These are phyloP conservation scores for Pulicaria dysenterica DNA, from an alignment of 129 eudicot genomes.

Conservation along the genomic window DNA sequence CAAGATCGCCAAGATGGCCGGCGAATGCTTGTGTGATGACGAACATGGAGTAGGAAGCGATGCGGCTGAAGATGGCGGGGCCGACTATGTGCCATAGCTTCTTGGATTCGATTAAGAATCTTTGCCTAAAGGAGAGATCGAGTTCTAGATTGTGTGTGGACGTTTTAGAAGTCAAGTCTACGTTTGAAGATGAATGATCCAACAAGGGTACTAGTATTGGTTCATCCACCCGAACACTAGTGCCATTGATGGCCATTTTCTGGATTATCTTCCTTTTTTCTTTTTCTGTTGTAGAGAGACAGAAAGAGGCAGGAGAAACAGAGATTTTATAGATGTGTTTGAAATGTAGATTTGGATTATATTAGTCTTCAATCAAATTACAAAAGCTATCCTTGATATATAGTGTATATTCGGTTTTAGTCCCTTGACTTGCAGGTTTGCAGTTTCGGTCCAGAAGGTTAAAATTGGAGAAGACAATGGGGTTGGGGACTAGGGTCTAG, in stretches of 20 bases:
- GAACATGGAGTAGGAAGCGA: slow-evolving; percentile 67
- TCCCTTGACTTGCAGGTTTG: neutral
- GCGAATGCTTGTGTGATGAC: slow-evolving; percentile 80
- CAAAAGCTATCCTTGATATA: neutral
- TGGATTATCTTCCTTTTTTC: neutral
- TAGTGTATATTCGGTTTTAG: neutral
- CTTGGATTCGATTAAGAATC: slow-evolving; percentile 64
- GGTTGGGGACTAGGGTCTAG: too few species aligned
- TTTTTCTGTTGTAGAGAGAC: neutral
- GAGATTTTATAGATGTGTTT: slow-evolving; percentile 19
- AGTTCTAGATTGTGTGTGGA: slow-evolving; percentile 4
- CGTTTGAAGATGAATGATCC: slow-evolving; percentile 43
- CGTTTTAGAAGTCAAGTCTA: neutral
- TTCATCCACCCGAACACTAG: slow-evolving; percentile 37
- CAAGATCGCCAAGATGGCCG: slow-evolving; percentile 91
- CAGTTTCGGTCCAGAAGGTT: neutral
- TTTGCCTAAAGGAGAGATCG: slow-evolving; percentile 21
- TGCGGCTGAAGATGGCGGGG: slow-evolving; percentile 77
- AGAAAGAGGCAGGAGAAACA: neutral
- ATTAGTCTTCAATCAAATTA: neutral
- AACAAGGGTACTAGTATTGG: slow-evolving; percentile 49
- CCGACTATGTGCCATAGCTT: slow-evolving; percentile 88
- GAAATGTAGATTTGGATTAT: slow-evolving; percentile 17
- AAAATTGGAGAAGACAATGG: too few species aligned
- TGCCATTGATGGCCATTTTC: slow-evolving; percentile 43